Conservation (phyloP, 495 filamentous ascomycete species). For the Chaetomidium leptoderma region DNA sequence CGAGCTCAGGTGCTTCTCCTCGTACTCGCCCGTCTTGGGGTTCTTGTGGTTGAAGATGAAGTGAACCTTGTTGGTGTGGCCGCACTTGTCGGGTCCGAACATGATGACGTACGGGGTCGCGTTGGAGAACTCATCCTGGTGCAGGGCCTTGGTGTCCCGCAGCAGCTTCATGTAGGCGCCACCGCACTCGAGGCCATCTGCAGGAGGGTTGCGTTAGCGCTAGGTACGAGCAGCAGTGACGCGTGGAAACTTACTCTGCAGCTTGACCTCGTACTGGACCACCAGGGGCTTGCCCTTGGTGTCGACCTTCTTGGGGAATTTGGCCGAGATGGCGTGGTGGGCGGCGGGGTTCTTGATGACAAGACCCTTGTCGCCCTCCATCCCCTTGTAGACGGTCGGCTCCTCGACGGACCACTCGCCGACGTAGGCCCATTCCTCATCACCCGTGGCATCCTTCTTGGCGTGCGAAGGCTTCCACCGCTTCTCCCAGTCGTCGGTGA, state of each 20-base stretch:
- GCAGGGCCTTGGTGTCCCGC: constrained; percentile 93
- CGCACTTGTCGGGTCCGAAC: constrained; percentile 99
- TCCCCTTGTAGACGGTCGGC: constrained; percentile 85
- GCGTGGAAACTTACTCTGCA: constrained; percentile 69
- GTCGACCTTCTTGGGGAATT: constrained; percentile 94
- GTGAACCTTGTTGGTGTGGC: constrained; percentile 98
- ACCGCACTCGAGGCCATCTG: constrained; percentile 94
- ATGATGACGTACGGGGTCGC: constrained; percentile 97
- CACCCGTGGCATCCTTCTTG: constrained; percentile 79
- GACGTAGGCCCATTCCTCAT: constrained; percentile 97
- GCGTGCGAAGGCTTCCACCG: constrained; percentile 92
- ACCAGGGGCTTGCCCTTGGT: constrained; percentile 96
- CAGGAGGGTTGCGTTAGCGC: constrained; percentile 17
- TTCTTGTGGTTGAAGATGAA: constrained; percentile 99
- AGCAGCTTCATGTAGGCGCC: constrained; percentile 99
- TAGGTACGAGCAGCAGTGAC: background rate
- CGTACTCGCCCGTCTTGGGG: constrained; percentile 98
- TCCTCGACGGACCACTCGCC: constrained; percentile 97
- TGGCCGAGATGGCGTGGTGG: constrained; percentile 98
- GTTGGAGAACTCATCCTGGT: constrained; percentile 97
- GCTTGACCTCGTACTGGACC: constrained; percentile 99
- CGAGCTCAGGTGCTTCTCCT: constrained; percentile 95
- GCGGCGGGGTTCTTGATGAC: constrained; percentile 95
- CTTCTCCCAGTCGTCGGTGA: constrained; percentile 88
- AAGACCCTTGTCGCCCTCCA: constrained; percentile 93